Evolutionary conservation across 306 rosid species (phyloP), one percentile per base, ranked within the genome.

Genomic region (Leucaena leucocephala): DNA sequence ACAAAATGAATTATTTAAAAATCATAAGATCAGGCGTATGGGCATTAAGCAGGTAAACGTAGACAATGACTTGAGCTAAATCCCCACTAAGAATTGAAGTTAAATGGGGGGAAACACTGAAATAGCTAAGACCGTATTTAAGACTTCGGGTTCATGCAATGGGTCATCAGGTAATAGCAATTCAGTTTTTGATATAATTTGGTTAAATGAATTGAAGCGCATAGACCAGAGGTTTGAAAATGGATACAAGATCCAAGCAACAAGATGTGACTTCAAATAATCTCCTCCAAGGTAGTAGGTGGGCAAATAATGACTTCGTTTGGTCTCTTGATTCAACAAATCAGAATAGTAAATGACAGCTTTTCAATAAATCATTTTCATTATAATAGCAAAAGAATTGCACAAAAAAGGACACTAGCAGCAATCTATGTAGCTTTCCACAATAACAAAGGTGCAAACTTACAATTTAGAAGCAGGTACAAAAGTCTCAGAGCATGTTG

Each of bases 381-480:
- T 74, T 74, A 67, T 38, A 44, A 58, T 72, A 33, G 78, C 64
- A 43, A 35, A 27, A 48, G 10, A 33, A 80, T 34, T 50, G 52
- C 63, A 77, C 75, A 74, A 79, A 63, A 68, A 81, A 8, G 40
- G 68, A 27, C 38, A 58, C 13, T 48, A 50, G 58, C 76, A 70
- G 33, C 45, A 71, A 77, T 73, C 35, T 59, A 50, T 62, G 76
- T 44, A 50, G 59, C 19, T 11, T 49, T 78, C 45, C 27, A 66
- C 6, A 46, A 74, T 50, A 50, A 52, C 39, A 75, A 74, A 74
- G 46, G 80, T 78, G 80, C 64, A 73, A 73, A 64, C 97, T 88
- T 84, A 94, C 98, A 92, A 86, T 89, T 92, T 57, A 94, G 80
- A 34, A 91, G 83, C 67, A 94, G 88, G 79, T 88, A 91, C 38